These are phyloP conservation scores for Smittium culicis DNA, from an alignment of 371 early-diverging fungal species.

Conservation along the genomic window DNA sequence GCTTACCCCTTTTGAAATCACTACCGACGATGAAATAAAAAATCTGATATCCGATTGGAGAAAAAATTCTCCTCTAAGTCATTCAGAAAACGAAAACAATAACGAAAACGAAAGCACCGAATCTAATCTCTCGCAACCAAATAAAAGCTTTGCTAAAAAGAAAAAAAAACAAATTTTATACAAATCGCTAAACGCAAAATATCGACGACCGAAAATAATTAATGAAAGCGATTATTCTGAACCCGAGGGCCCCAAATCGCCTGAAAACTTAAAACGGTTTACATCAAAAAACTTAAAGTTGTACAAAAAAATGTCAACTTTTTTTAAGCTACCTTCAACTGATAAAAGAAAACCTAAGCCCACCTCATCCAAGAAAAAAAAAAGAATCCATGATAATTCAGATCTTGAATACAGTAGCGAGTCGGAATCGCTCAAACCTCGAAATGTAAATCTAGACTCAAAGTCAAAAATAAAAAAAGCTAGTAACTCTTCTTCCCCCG, in stretches of 20 bases:
- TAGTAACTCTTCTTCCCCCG: not conserved
- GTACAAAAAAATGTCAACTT: not conserved
- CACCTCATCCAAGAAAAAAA: not conserved
- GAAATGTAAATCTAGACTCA: too few relatives aligned
- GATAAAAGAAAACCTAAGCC: not conserved
- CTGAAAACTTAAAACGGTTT: not conserved
- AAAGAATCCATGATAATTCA: not conserved
- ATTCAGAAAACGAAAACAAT: too few relatives aligned
- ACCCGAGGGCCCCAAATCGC: not conserved
- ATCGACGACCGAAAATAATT: not conserved
- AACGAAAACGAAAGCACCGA: too few relatives aligned
- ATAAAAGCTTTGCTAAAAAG: too few relatives aligned
- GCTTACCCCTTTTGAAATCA: constrained; percentile 40
- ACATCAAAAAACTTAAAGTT: not conserved
- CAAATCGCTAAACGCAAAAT: too few relatives aligned
- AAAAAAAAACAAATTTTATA: too few relatives aligned
- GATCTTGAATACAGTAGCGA: not conserved
- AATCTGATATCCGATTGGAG: constrained; percentile 8
- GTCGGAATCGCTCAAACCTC: not conserved
- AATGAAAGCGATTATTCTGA: not conserved
- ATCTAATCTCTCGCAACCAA: too few relatives aligned
- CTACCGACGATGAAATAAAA: constrained; percentile 31
- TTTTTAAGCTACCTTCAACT: not conserved
- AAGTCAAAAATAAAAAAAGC: too few relatives aligned
- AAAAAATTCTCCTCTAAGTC: too few relatives aligned